Base-by-base conservation (phyloP, 2,329 filamentous ascomycete species). In the Aspergillus flavus region DNA sequence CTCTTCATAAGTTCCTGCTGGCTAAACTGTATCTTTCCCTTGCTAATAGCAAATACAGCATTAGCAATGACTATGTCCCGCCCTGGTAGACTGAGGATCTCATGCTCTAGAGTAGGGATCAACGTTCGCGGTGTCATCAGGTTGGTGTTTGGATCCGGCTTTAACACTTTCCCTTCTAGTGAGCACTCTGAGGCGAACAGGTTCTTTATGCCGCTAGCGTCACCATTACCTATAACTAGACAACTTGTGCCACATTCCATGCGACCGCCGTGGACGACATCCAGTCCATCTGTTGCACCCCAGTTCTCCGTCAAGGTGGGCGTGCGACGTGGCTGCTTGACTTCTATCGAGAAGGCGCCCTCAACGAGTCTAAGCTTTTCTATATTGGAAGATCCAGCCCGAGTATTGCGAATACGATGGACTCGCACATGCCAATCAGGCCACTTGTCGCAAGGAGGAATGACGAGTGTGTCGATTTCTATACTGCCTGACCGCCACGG, bases 371-470 rank as follows among this genome's bases (percentile, higher is more conserved):
- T 30, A 9, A 65, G 6, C 4, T 2, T 14, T n/a, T 64, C 58
- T 16, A 50, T 4, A 10, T 12, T 12, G 9, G 19, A 12, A 4
- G 16, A 21, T 5, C 12, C 43, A 7, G n/a, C 1, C 23, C 5
- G 54, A 16, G 54, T 6, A 7, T 26, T n/a, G 11, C 50, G 59
- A 28, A 68, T 32, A 7, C 63, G 61, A 28, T 70, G 68, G 6
- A 69, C 12, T n/a, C 68, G 58, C 9, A 67, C 46, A 58, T 70
- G 67, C 68, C 68, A 69, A 11, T 65, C 68, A 0, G 68, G 67
- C 58, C 64, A 68, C 6, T 28, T 5, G 36, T 67, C 56, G 5
- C 48, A 61, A 0, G 63, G 58, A 30, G 67, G 67, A 23, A 69
- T 39, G 4, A 69, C 55, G 4, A 60, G 61, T 7, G 67, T 67